A percentile compares a stretch with the other conserved stretches of the same genome.
Evolutionary conservation across 139 green algal genomes (phyloP).

Genomic region (Asterochloris erici): DNA sequence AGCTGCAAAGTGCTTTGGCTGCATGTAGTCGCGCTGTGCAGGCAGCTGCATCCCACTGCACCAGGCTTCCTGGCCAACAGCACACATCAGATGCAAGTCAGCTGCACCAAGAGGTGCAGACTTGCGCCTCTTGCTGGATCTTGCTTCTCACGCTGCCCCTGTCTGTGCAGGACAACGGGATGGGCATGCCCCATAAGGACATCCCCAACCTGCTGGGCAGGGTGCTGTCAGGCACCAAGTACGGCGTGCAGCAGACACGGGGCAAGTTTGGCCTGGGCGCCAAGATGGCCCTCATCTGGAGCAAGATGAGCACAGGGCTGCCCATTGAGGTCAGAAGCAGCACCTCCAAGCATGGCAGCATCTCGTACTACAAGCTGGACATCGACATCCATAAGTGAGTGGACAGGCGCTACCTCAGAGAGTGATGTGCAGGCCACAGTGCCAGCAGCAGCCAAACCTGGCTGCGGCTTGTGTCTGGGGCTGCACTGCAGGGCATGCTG

Average conservation of each 20-base stretch:
- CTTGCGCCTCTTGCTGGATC: too few relatives aligned
- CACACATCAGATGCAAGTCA: too few relatives aligned
- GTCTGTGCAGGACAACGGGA: slow-evolving; percentile 86
- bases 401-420: background rate
- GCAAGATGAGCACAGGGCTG: slow-evolving; percentile 90
- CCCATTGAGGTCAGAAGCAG: slow-evolving; percentile 83
- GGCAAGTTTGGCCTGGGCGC: slow-evolving; percentile 97
- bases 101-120: too few relatives aligned
- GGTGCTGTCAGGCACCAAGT: slow-evolving; percentile 93
- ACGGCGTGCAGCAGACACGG: slow-evolving; percentile 91
- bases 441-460: too few relatives aligned
- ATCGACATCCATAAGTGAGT: slow-evolving; percentile 89
- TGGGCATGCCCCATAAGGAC: slow-evolving; percentile 90
- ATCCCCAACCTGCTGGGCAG: slow-evolving; percentile 95
- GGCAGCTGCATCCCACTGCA: background rate
- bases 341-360: slow-evolving; percentile 35
- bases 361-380: slow-evolving; percentile 86
- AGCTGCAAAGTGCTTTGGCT: too few relatives aligned
- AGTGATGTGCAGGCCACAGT: background rate
- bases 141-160: background rate
- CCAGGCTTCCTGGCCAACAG: too few relatives aligned
- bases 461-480: too few relatives aligned
- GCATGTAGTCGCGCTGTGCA: too few relatives aligned
- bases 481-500: too few relatives aligned
- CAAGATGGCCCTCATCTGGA: slow-evolving; percentile 99